These are phyloP conservation scores for Podospora bellae-mahoneyi DNA, from an alignment of 495 filamentous ascomycete genomes.

Conservation along the genomic window DNA sequence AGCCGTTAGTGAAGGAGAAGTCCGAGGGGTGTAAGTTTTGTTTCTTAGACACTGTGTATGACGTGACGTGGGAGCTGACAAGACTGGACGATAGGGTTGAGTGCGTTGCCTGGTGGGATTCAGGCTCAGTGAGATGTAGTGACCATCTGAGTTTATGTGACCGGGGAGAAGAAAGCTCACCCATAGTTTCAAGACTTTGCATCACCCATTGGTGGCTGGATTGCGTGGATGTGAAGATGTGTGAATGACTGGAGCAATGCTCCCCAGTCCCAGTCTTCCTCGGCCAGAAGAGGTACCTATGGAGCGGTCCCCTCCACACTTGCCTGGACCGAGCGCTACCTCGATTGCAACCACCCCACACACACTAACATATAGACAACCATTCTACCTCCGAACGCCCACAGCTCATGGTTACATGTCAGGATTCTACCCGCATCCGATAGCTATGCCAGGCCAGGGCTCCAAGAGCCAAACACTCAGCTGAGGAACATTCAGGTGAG, in stretches of 20 bases:
- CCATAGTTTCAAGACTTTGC: too few species aligned
- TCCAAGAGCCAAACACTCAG: neutral
- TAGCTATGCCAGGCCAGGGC: neutral
- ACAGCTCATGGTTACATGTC: neutral
- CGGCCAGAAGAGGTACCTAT: too few species aligned
- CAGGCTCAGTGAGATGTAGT: neutral
- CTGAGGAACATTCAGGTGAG: neutral
- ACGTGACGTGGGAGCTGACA: neutral
- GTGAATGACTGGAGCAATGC: too few species aligned
- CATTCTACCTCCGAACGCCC: neutral
- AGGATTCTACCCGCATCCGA: neutral
- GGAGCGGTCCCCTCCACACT: too few species aligned
- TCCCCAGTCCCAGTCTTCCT: too few species aligned
- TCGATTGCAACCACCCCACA: too few species aligned
- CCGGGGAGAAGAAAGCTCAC: too few species aligned
- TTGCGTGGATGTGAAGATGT: too few species aligned
- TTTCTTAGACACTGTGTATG: neutral
- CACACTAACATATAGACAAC: too few species aligned
- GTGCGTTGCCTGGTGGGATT: neutral
- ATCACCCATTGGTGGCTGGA: too few species aligned
- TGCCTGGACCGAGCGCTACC: too few species aligned
- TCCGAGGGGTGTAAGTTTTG: slow-evolving; percentile 34
- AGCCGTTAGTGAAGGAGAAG: slow-evolving; percentile 27
- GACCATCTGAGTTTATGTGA: neutral
- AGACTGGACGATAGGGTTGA: neutral